A percentile compares a stretch with the other conserved stretches of the same genome.
Conservation (phyloP, 2,329 filamentous ascomycete species). For the Fusarium euwallaceae region DNA sequence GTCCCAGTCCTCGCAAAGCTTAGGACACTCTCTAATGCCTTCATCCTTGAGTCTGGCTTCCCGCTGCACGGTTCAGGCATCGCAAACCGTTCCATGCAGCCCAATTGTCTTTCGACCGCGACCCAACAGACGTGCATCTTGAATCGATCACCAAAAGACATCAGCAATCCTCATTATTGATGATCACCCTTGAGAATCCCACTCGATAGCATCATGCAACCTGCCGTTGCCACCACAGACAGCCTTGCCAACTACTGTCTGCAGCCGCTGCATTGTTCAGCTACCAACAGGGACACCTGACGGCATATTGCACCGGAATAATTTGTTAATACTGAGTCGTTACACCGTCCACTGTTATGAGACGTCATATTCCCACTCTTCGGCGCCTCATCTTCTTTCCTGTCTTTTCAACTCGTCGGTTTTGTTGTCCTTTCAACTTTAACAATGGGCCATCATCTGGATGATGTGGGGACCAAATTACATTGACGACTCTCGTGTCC, state of each 20-base stretch:
- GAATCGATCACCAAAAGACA: constrained; percentile 7
- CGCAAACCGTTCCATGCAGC: constrained; percentile 23
- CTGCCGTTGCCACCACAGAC: background rate
- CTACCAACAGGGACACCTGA: background rate
- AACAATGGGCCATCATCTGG: constrained; percentile 41
- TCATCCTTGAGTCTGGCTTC: constrained; percentile 6
- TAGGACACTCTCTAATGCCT: background rate
- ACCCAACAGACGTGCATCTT: constrained; percentile 23
- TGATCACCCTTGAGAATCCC: background rate
- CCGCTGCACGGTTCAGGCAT: constrained; percentile 29
- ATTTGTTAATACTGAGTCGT: constrained; percentile 21
- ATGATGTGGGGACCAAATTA: constrained; percentile 47
- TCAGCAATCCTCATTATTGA: background rate
- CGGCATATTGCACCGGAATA: constrained; percentile 19
- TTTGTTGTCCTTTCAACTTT: constrained; percentile 23
- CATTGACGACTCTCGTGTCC: constrained; percentile 25
- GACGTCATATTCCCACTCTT: constrained; percentile 32
- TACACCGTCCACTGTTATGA: constrained; percentile 28
- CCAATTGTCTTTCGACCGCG: constrained; percentile 19
- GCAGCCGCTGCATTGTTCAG: background rate
- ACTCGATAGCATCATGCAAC: background rate
- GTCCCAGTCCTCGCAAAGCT: constrained; percentile 2
- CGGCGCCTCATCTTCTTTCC: constrained; percentile 12
- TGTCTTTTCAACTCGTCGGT: constrained; percentile 8
- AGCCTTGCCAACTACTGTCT: background rate